Conservation (phyloP, 352 stramenopile species). For the Nothophytophthora sp. region DNA sequence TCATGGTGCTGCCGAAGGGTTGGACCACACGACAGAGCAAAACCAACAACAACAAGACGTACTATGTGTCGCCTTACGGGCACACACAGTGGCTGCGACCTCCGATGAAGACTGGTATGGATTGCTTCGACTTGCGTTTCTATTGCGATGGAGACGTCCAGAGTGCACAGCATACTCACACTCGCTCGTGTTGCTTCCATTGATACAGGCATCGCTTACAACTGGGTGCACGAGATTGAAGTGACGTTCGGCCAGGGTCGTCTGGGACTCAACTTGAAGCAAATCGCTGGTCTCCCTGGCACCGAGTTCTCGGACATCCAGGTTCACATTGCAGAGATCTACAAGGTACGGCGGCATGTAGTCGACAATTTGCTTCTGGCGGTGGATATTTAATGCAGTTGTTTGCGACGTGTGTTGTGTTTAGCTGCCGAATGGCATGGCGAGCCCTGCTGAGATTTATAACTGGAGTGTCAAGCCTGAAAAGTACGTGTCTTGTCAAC, state of each 20-base stretch:
- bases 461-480: constrained; percentile 91
- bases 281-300: constrained; percentile 73
- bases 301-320: constrained; percentile 72
- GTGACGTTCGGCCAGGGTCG: constrained; percentile 79
- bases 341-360: too few species aligned
- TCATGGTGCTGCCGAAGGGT: constrained; percentile 72
- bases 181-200: background rate
- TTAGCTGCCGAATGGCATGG: constrained; percentile 73
- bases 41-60: constrained; percentile 84
- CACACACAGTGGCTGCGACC: constrained; percentile 85
- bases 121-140: too few species aligned
- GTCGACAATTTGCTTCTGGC: too few species aligned
- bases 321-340: constrained; percentile 83
- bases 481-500: constrained; percentile 61
- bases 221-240: constrained; percentile 84
- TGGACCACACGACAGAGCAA: constrained; percentile 83
- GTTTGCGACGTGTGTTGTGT: too few species aligned
- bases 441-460: constrained; percentile 88
- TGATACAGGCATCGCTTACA: constrained; percentile 55
- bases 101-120: constrained; percentile 71
- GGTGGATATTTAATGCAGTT: too few species aligned
- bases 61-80: constrained; percentile 84
- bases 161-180: too few species aligned
- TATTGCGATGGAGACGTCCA: too few species aligned
- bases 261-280: constrained; percentile 83